Conservation (phyloP, 805 yeast species). For the Starmerella vitae region DNA sequence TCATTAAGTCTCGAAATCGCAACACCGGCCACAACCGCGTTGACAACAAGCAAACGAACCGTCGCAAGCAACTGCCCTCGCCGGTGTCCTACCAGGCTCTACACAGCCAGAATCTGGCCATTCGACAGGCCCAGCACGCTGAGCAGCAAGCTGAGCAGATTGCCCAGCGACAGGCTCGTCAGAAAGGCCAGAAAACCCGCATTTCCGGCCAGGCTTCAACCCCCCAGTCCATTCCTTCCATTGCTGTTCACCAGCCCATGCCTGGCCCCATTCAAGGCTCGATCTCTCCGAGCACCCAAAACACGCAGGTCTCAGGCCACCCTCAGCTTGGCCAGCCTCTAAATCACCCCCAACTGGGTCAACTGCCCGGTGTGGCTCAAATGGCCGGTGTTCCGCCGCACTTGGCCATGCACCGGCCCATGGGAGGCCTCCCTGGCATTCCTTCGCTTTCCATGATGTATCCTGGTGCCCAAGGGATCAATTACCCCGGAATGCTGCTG, state of each 20-base stretch:
- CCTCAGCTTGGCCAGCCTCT: background rate
- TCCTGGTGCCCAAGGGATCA: background rate
- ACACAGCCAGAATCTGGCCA: background rate
- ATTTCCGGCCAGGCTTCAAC: background rate
- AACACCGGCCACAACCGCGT: conserved; percentile 14
- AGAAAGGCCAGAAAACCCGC: background rate
- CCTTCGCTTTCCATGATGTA: background rate
- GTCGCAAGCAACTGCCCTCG: conserved; percentile 5
- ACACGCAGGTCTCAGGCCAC: too few relatives aligned
- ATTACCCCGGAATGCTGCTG: background rate
- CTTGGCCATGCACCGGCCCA: conserved; percentile 1
- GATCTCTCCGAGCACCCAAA: background rate
- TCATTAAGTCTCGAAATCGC: conserved; percentile 82
- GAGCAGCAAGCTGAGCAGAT: background rate
- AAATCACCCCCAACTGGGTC: background rate
- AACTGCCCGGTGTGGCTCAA: background rate
- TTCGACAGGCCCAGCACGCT: background rate
- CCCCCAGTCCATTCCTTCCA: background rate
- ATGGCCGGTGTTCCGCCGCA: background rate
- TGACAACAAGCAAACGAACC: conserved; percentile 7
- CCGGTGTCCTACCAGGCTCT: conserved; percentile 7
- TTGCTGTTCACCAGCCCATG: background rate
- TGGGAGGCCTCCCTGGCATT: conserved; percentile 5
- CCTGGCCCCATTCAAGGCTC: background rate
- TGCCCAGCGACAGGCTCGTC: background rate